phyloP scores from a whole-genome alignment of 345 rosid species.

The Eucalyptus viminalis region DNA sequence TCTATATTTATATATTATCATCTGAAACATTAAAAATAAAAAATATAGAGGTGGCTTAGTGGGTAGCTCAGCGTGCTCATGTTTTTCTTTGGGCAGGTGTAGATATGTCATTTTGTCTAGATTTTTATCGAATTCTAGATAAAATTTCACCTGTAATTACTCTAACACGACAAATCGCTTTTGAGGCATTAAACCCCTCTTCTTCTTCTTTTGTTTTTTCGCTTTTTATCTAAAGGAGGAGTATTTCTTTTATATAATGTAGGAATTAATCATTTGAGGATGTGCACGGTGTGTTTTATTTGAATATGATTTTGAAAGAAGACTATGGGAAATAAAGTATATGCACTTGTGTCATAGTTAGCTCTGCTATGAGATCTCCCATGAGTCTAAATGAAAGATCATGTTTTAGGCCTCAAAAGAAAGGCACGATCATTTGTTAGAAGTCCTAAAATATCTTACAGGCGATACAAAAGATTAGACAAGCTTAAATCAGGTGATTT shows the following conservation, averaged over 20 bases:
- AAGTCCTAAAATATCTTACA: background rate
- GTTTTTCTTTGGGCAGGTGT: background rate
- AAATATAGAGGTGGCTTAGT: background rate
- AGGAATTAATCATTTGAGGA: background rate
- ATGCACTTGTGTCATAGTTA: background rate
- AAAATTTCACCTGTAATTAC: background rate
- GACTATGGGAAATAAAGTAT: background rate
- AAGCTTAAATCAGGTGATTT: background rate
- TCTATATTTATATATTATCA: background rate
- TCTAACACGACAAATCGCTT: background rate
- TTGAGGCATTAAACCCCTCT: background rate
- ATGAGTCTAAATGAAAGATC: background rate
- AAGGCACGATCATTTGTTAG: background rate
- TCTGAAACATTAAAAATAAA: background rate
- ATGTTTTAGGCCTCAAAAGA: background rate
- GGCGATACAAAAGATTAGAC: background rate
- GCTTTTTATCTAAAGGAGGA: background rate
- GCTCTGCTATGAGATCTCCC: background rate
- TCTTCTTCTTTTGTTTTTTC: no score
- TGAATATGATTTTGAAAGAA: background rate
- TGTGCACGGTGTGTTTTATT: background rate
- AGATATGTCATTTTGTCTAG: background rate
- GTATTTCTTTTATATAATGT: background rate
- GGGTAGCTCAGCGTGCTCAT: background rate
- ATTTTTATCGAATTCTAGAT: background rate